Conservation (phyloP, 345 rosid genomes). For the rapeseed (Brassica napus) region DNA sequence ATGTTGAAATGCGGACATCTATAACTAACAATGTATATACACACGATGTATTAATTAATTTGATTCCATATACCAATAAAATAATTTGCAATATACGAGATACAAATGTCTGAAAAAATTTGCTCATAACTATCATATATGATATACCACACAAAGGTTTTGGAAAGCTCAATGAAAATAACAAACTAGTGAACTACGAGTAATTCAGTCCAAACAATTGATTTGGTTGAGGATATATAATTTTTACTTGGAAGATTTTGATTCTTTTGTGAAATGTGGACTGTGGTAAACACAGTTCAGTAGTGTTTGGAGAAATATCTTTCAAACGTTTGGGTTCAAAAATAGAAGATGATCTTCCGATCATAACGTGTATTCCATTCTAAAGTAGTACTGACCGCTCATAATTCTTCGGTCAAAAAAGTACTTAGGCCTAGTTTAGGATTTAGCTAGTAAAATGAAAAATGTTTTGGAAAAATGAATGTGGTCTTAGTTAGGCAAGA, state of each 20-base stretch:
- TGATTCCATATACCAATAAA: not conserved
- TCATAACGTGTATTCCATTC: not conserved
- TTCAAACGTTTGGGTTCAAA: too few species aligned
- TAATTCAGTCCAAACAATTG: not conserved
- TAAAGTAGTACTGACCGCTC: not conserved
- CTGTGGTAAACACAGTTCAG: too few species aligned
- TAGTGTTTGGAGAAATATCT: too few species aligned
- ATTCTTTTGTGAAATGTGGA: not conserved
- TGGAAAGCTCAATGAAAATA: not conserved
- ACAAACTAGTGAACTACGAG: not conserved
- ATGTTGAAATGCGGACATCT: not conserved
- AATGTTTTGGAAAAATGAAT: conserved; percentile 5
- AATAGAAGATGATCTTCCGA: not conserved
- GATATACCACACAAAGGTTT: not conserved
- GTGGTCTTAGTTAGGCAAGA: conserved; percentile 36
- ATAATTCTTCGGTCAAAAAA: not conserved
- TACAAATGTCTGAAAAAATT: not conserved
- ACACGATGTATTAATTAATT: not conserved
- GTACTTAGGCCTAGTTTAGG: not conserved
- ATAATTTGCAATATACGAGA: not conserved
- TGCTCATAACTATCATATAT: not conserved
- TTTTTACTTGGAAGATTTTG: not conserved
- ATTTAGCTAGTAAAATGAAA: not conserved
- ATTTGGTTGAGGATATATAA: not conserved
- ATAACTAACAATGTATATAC: too few species aligned